Base-by-base conservation (phyloP, 208 protist genomes). In the Tritrichomonas musculus region DNA sequence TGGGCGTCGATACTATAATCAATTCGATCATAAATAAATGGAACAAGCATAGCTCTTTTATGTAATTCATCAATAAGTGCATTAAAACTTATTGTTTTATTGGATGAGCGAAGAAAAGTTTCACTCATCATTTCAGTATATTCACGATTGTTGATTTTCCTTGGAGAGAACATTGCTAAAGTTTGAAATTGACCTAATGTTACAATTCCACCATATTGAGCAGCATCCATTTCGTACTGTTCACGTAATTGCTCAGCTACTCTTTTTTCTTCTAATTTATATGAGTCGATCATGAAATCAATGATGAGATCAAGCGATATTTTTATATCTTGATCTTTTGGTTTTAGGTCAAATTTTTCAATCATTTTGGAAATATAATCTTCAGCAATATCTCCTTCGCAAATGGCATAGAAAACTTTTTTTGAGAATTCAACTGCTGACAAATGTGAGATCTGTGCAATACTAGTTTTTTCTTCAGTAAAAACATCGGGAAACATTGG, bases 171-270 rank as follows among this genome's bases (percentile, higher is more conserved):
- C 73, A 84, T 84, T 20, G 73, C 4, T n/a, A 84, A 44, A 1
- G 73, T 84, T 84, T 84, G 73, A n/a, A 84, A 84, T 53, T 84
- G 73, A n/a, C 41, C 73, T 2, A 84, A 44, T 25, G 73, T 84
- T 47, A 53, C 73, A 53, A 84, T 84, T 8, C 73, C 73, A 33
- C 73, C 73, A 44, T 84, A 84, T 53, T 84, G 73, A 33, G 41
- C 73, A 1, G 73, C 44, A n/a, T 84, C 73, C 73, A 84, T 84
- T 8, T 84, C 73, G 30, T 84, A 84, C 9, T 84, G 36, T 53
- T 84, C 73, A 53, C 36, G 73, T 27, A 84, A 33, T 53, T 84
- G 73, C 25, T 84, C 73, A 1, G n/a, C 53, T 8, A 53, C 53
- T 84, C 73, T 49, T 11, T 84, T 84, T 53, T 84, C 73, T 84